These are phyloP conservation scores for Diutina mesorugosa DNA, from an alignment of 1,139 yeast genomes.

Conservation along the genomic window DNA sequence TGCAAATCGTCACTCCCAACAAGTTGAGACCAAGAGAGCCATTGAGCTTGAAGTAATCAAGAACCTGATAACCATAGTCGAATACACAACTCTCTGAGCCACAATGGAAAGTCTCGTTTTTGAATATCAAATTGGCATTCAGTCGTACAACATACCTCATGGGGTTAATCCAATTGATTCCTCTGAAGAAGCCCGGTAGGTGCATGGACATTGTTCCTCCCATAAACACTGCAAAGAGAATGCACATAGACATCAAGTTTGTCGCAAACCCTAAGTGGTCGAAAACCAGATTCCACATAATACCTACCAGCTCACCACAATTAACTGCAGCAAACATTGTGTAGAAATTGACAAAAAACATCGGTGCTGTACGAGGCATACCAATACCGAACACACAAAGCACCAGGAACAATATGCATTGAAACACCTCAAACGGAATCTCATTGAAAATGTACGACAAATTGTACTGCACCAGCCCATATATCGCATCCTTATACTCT, in stretches of 20 bases:
- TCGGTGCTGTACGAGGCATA: conserved; percentile 51
- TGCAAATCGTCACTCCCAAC: conserved; percentile 24
- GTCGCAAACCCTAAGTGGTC: conserved; percentile 71
- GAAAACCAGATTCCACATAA: conserved; percentile 59
- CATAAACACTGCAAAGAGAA: conserved; percentile 67
- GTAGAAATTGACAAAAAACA: conserved; percentile 56
- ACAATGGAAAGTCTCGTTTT: conserved; percentile 20
- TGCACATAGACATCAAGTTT: conserved; percentile 49
- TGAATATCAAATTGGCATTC: conserved; percentile 29
- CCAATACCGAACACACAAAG: conserved; percentile 63
- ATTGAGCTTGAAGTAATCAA: conserved; percentile 20
- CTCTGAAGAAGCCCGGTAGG: conserved; percentile 57
- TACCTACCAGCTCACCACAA: conserved; percentile 78
- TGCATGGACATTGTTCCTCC: conserved; percentile 73
- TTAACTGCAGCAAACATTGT: conserved; percentile 44
- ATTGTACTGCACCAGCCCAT: conserved; percentile 57
- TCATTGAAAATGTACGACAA: conserved; percentile 54
- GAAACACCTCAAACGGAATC: conserved; percentile 57
- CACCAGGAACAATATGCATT: conserved; percentile 45
- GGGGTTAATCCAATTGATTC: conserved; percentile 63
- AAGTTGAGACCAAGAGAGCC: conserved; percentile 17
- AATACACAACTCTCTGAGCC: conserved; percentile 10
- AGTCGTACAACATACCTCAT: conserved; percentile 56
- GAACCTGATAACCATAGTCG: conserved; percentile 21
- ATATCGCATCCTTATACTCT: conserved; percentile 64